A percentile compares a stretch with the other conserved stretches of the same genome.
Evolutionary conservation across 352 stramenopile species (phyloP).

Genomic region (Phytophthora sansomeana): DNA sequence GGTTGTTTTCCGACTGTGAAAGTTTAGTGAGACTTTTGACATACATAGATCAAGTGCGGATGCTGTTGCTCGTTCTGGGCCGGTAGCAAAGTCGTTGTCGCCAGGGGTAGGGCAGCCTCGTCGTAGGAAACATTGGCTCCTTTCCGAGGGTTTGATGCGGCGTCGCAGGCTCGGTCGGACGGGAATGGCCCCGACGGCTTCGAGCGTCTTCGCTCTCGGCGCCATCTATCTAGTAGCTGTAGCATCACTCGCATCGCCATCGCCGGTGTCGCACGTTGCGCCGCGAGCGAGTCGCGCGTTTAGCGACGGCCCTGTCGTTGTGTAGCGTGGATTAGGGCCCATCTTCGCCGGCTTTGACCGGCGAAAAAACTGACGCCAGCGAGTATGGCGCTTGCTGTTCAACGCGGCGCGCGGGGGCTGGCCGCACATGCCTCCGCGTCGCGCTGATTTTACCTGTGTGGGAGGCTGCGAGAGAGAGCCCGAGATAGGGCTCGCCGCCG

Average conservation of each 20-base stretch:
- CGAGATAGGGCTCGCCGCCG: constrained; percentile 20
- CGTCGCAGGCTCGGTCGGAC: not conserved
- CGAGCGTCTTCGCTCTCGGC: too few relatives aligned
- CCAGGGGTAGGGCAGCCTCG: constrained; percentile 26
- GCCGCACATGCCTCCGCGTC: not conserved
- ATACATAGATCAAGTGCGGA: constrained; percentile 9
- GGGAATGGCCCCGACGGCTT: not conserved
- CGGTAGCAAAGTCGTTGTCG: too few relatives aligned
- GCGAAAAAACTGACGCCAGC: constrained; percentile 44
- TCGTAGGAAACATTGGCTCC: not conserved
- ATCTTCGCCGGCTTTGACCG: constrained; percentile 28
- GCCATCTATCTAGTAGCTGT: too few relatives aligned
- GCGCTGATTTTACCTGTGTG: constrained; percentile 41
- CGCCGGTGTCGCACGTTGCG: constrained; percentile 34
- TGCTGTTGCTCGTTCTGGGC: constrained; percentile 7
- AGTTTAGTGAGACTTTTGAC: constrained; percentile 6
- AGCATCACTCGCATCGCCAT: too few relatives aligned
- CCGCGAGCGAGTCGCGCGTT: too few relatives aligned
- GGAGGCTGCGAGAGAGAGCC: constrained; percentile 45
- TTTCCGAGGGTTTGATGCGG: constrained; percentile 23
- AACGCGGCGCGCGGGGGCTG: constrained; percentile 2
- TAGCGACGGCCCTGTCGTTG: constrained; percentile 25
- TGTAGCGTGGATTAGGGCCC: constrained; percentile 24
- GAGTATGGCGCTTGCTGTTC: constrained; percentile 31
- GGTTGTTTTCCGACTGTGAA: too few relatives aligned